Conservation (phyloP, 345 rosid genomes). For the Citropsis articulata region DNA sequence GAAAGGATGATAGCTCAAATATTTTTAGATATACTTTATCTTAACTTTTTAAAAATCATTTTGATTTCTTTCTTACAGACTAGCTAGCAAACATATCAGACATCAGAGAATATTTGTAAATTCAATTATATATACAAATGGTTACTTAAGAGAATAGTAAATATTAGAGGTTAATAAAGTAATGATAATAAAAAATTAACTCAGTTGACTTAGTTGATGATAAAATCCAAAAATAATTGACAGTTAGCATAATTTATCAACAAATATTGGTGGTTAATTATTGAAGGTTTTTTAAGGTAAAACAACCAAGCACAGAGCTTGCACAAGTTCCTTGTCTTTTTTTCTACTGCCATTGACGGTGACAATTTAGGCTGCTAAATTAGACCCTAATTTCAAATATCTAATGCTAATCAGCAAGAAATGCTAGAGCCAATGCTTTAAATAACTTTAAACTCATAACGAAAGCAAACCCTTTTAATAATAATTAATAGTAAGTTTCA, state of each 20-base stretch:
- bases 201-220: neutral
- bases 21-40: too few relatives aligned
- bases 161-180: neutral
- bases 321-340: neutral
- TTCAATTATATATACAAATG: neutral
- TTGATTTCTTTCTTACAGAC: neutral
- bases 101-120: too few relatives aligned
- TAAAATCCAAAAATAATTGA: neutral
- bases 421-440: neutral
- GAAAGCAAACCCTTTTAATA: neutral
- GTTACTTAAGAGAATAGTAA: neutral
- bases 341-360: neutral
- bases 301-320: neutral
- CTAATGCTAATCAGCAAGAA: neutral
- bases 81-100: neutral
- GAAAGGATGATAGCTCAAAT: too few relatives aligned
- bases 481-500: neutral
- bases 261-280: neutral
- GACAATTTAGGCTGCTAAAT: neutral
- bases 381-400: neutral
- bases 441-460: neutral
- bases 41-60: neutral
- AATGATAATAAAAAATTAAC: neutral
- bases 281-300: neutral
- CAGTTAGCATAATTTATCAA: neutral